A percentile compares a stretch with the other conserved stretches of the same genome.
Evolutionary conservation across 768 basidiomycete species (phyloP).

Genomic region (Tricholoma matsutake): DNA sequence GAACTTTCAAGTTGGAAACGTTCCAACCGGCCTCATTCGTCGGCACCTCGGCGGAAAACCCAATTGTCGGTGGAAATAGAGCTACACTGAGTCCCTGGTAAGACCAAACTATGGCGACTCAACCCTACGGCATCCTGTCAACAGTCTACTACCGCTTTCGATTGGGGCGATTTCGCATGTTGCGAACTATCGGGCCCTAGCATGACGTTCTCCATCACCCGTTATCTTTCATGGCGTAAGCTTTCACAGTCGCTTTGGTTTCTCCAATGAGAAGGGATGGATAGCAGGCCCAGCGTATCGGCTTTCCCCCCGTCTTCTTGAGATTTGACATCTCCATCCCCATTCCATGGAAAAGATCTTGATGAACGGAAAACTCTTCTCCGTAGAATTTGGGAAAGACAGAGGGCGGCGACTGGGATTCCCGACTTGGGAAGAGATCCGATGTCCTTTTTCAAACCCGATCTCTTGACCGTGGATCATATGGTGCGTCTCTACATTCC

Average conservation of each 20-base stretch:
- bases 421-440: background rate
- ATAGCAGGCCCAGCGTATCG: background rate
- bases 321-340: background rate
- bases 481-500: background rate
- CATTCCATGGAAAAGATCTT: background rate
- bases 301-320: background rate
- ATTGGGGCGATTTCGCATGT: background rate
- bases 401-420: background rate
- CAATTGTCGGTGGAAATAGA: background rate
- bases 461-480: background rate
- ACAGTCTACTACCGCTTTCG: background rate
- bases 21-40: background rate
- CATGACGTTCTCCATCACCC: background rate
- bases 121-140: background rate
- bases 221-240: background rate
- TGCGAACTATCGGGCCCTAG: background rate
- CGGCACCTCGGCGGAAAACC: background rate
- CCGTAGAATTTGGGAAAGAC: background rate
- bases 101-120: background rate
- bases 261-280: background rate
- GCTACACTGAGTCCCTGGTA: background rate
- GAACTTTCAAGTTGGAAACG: background rate
- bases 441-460: background rate
- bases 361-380: background rate
- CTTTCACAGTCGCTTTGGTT: background rate